Evolutionary conservation across 805 yeast genomes (phyloP).

Genomic region (Metschnikowia rubicola): DNA sequence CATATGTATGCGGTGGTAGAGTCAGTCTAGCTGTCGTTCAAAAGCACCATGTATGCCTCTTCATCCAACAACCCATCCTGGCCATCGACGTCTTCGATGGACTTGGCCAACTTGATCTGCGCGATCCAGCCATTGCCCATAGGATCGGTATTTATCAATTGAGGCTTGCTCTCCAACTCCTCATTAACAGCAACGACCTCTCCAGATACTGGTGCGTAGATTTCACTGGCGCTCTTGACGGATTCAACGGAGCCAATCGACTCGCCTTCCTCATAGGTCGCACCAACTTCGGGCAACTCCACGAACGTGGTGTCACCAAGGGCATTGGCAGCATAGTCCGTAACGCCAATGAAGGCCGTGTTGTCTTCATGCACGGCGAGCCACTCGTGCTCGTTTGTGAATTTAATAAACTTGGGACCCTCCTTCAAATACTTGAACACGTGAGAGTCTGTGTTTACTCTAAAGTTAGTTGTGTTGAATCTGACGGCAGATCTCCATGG

Average conservation of each 20-base stretch:
- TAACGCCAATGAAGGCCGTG: conserved; percentile 82
- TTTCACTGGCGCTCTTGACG: conserved; percentile 91
- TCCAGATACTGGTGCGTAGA: conserved; percentile 84
- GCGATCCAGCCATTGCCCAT: conserved; percentile 94
- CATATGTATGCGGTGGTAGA: neutral
- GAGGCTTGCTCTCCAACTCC: conserved; percentile 64
- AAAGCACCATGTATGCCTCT: conserved; percentile 53
- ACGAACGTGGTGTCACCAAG: conserved; percentile 95
- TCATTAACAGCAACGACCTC: conserved; percentile 70
- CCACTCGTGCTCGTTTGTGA: conserved; percentile 95
- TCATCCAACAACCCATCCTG: conserved; percentile 48
- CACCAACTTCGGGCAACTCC: conserved; percentile 79
- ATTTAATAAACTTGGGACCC: conserved; percentile 54
- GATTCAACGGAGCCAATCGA: conserved; percentile 90
- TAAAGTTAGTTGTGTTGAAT: conserved; percentile 32
- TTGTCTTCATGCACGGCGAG: conserved; percentile 81
- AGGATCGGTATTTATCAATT: conserved; percentile 81
- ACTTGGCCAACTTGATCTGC: conserved; percentile 57
- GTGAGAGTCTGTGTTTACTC: conserved; percentile 35
- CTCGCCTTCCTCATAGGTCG: conserved; percentile 64
- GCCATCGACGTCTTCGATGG: conserved; percentile 27
- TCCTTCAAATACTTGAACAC: conserved; percentile 37
- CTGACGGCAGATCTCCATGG: conserved; percentile 16
- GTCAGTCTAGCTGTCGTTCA: conserved; percentile 41
- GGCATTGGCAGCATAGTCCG: conserved; percentile 93